These are phyloP conservation scores for Fomitopsis palustris DNA, from an alignment of 1,284 basidiomycete species.

Conservation along the genomic window DNA sequence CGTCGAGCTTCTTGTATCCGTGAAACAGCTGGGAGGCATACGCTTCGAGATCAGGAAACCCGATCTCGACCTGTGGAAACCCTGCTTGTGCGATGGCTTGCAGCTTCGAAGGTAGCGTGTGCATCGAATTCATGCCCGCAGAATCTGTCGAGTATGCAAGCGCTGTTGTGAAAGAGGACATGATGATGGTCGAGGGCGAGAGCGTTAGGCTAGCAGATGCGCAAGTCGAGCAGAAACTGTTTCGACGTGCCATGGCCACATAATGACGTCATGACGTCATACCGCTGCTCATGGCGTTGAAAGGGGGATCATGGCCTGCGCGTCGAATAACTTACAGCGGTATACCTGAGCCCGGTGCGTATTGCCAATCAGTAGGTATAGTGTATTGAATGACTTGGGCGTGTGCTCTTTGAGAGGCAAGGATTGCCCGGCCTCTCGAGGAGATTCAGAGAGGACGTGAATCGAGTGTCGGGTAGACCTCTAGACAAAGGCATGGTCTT, in stretches of 20 bases:
- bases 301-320: too few relatives aligned
- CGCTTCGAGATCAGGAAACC: constrained; percentile 29
- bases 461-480: too few relatives aligned
- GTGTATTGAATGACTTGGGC: too few relatives aligned
- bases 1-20: constrained; percentile 23
- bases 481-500: too few relatives aligned
- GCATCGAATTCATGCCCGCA: constrained; percentile 30
- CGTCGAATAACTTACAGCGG: too few relatives aligned
- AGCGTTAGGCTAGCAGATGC: too few relatives aligned
- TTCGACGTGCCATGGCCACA: too few relatives aligned
- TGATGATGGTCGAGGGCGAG: not conserved
- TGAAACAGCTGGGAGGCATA: constrained; percentile 20
- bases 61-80: constrained; percentile 26
- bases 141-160: constrained; percentile 29
- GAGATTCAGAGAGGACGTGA: too few relatives aligned
- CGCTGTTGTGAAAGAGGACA: constrained; percentile 7
- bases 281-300: not conserved
- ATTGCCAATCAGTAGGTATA: too few relatives aligned
- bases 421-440: too few relatives aligned
- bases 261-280: not conserved
- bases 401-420: too few relatives aligned
- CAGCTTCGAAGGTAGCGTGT: constrained; percentile 28
- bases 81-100: constrained; percentile 28
- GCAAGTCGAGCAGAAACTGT: not conserved
- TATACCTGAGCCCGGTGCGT: too few relatives aligned